Conservation (phyloP, 192 early-diverging fungal species). For the Allomyces macrogynus region DNA sequence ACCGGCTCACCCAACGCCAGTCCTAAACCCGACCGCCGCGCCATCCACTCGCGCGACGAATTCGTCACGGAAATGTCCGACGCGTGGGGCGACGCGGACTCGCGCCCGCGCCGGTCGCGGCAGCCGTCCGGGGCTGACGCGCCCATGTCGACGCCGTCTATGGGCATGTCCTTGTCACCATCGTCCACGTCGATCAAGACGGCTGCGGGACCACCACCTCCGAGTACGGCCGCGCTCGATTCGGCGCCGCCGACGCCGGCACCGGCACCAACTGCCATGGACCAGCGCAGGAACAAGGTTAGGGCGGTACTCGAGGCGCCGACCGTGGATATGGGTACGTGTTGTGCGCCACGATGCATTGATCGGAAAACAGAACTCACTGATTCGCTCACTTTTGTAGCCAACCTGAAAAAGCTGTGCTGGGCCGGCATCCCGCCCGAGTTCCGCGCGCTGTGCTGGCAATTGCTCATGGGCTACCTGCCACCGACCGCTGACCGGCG, state of each 20-base stretch:
- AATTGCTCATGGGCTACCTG: slow-evolving; percentile 78
- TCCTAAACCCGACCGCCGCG: background rate
- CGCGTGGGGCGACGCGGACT: too few species aligned
- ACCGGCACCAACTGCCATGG: background rate
- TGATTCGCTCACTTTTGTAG: too few species aligned
- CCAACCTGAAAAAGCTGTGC: slow-evolving; percentile 28
- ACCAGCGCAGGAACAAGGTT: background rate
- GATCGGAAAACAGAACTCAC: too few species aligned
- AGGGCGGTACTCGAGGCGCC: background rate
- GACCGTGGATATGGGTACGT: slow-evolving; percentile 19
- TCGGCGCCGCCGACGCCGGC: background rate
- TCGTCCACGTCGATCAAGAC: background rate
- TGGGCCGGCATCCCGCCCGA: slow-evolving; percentile 86
- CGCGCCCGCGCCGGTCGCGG: background rate
- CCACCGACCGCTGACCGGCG: slow-evolving; percentile 70
- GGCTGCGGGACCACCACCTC: too few species aligned
- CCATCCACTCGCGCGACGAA: too few species aligned
- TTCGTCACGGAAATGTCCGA: too few species aligned
- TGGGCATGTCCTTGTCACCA: background rate
- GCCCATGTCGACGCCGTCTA: background rate
- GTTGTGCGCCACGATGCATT: too few species aligned
- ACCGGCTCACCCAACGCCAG: background rate
- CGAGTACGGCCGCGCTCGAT: background rate
- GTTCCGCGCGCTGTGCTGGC: slow-evolving; percentile 76
- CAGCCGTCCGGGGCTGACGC: background rate